Evolutionary conservation across 139 green algal species (phyloP).

Genomic region (Chlorella sp.): DNA sequence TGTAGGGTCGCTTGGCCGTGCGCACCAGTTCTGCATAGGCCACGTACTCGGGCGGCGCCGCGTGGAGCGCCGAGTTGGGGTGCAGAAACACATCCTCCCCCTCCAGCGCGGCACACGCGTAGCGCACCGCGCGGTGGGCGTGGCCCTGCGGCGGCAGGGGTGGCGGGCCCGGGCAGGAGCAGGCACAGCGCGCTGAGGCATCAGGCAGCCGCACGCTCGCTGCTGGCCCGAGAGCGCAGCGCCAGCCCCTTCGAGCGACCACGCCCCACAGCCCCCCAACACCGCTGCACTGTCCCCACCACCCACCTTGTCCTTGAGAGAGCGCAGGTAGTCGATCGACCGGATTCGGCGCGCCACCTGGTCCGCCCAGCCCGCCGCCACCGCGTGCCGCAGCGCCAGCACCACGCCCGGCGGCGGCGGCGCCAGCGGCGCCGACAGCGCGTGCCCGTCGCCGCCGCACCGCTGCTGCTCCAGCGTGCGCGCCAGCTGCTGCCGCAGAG

Average conservation of each 20-base stretch:
- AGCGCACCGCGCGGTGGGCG: slow-evolving; percentile 58
- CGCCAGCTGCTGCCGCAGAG: slow-evolving; percentile 70
- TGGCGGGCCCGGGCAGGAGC: background rate
- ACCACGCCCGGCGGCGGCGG: slow-evolving; percentile 31
- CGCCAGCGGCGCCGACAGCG: slow-evolving; percentile 7
- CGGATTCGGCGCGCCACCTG: slow-evolving; percentile 62
- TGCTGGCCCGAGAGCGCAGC: slow-evolving; percentile 5
- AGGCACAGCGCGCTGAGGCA: background rate
- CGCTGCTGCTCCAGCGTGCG: slow-evolving; percentile 35
- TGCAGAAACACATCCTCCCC: slow-evolving; percentile 88
- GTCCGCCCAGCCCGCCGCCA: slow-evolving; percentile 91
- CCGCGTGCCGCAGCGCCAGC: slow-evolving; percentile 59
- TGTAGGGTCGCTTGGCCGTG: slow-evolving; percentile 86
- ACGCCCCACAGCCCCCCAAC: too few species aligned
- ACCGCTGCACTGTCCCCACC: too few species aligned
- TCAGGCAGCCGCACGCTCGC: background rate
- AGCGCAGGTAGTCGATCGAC: slow-evolving; percentile 47
- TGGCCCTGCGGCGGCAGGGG: background rate
- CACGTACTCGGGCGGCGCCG: slow-evolving; percentile 70
- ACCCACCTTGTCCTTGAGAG: slow-evolving; percentile 15
- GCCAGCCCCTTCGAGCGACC: slow-evolving; percentile 24
- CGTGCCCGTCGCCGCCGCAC: background rate
- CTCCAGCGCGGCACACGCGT: slow-evolving; percentile 37
- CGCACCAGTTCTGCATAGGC: slow-evolving; percentile 81
- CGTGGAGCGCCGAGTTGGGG: slow-evolving; percentile 73